A percentile compares a stretch with the other conserved stretches of the same genome.
Evolutionary conservation across 163 green algal species (phyloP).

Genomic region (Scenedesmus sp.): DNA sequence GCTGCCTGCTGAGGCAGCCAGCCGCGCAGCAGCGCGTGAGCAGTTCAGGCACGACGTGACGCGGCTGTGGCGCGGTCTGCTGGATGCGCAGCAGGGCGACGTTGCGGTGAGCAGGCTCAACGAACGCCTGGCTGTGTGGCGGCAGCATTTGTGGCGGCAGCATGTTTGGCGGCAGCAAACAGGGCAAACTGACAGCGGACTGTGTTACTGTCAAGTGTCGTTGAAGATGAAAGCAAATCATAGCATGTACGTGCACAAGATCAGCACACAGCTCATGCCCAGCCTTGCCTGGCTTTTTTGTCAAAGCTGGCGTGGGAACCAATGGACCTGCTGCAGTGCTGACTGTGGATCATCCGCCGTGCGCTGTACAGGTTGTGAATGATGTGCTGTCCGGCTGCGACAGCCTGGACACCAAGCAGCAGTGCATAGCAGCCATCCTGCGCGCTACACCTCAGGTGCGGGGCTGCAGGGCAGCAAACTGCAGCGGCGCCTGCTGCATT

Average conservation of each 20-base stretch:
- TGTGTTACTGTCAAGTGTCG: no score
- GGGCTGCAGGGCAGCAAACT: neutral
- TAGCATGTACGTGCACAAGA: no score
- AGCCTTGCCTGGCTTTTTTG: no score
- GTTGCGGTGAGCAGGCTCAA: neutral
- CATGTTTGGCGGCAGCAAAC: no score
- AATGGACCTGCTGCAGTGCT: neutral
- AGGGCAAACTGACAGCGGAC: no score
- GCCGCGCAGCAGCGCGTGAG: slow-evolving; percentile 7
- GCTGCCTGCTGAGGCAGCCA: slow-evolving; percentile 11
- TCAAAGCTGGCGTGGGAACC: no score
- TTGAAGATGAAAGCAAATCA: no score
- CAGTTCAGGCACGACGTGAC: neutral
- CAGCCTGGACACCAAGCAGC: slow-evolving; percentile 33
- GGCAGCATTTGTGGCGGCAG: no score
- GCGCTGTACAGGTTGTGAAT: neutral
- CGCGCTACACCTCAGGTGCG: neutral
- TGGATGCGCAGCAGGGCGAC: slow-evolving; percentile 28
- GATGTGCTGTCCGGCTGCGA: slow-evolving; percentile 30
- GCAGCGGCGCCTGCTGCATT: neutral
- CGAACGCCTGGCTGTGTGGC: neutral
- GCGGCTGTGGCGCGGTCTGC: slow-evolving; percentile 32
- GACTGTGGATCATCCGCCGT: neutral
- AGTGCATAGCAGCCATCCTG: slow-evolving; percentile 31
- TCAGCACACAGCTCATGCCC: no score